A percentile compares a stretch with the other conserved stretches of the same genome.
phyloP scores from a whole-genome alignment of 257 asterid genomes.

The Ehretia macrophylla region DNA sequence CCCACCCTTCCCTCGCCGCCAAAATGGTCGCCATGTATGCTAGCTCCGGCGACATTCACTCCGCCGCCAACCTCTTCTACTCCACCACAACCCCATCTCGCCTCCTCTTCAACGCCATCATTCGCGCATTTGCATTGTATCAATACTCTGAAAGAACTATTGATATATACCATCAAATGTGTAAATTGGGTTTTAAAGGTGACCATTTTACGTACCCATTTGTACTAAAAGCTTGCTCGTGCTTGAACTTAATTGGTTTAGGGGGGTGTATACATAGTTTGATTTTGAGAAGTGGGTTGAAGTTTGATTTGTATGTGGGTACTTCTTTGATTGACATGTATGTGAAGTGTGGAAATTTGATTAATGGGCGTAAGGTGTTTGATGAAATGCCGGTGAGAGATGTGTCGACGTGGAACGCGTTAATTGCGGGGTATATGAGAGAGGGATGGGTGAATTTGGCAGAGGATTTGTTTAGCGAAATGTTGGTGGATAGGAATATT shows the following conservation, averaged over 20 bases:
- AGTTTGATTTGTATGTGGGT: slow-evolving; percentile 52
- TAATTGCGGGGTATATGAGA: slow-evolving; percentile 76
- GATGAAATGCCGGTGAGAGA: slow-evolving; percentile 66
- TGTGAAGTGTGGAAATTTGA: slow-evolving; percentile 52
- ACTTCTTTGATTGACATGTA: slow-evolving; percentile 76
- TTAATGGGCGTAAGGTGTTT: slow-evolving; percentile 52
- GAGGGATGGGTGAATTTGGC: slow-evolving; percentile 51
- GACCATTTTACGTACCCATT: slow-evolving; percentile 78
- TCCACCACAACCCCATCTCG: slow-evolving; percentile 32
- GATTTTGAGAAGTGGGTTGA: slow-evolving; percentile 57
- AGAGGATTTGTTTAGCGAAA: slow-evolving; percentile 43
- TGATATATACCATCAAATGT: slow-evolving; percentile 35
- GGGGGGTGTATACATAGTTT: slow-evolving; percentile 57
- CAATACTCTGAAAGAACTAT: slow-evolving; percentile 31
- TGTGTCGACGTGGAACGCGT: slow-evolving; percentile 61
- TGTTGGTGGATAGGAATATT: slow-evolving; percentile 45
- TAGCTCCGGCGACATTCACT: slow-evolving; percentile 67
- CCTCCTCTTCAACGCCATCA: slow-evolving; percentile 62
- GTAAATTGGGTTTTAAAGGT: slow-evolving; percentile 43
- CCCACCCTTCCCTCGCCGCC: slow-evolving; percentile 34
- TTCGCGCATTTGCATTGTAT: slow-evolving; percentile 61
- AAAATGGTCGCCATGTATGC: slow-evolving; percentile 97
- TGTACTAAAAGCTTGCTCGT: slow-evolving; percentile 64
- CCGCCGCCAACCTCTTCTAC: slow-evolving; percentile 50
- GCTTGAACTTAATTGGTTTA: slow-evolving; percentile 17